Evolutionary conservation across 2,329 filamentous ascomycete species (phyloP), one percentile per base, ranked within the genome.

Genomic region (Drechslerella dactyloides): DNA sequence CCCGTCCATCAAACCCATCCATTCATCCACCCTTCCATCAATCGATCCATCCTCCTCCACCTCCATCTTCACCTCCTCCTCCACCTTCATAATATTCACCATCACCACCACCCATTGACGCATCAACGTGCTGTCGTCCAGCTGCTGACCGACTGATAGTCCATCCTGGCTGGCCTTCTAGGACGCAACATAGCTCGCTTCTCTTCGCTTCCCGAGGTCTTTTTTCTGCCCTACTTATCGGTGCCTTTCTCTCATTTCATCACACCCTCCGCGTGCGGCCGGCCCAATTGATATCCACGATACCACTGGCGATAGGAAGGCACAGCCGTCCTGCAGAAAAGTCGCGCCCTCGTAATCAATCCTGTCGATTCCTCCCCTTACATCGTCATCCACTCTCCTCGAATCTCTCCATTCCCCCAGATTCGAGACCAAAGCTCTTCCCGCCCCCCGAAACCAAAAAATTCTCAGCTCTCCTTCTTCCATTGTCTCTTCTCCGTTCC

Each of bases 251-350:
- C 61, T 59, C 48, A 19, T 63, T 51, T 19, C 33, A 59, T 70
- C 59, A 44, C 37, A 64, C 63, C 66, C 59, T 64, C 66, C 66
- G 66, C 50, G 58, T 63, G 58, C 66, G 66, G 59, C 59, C 66
- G 66, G 66, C 59, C 63, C 66, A 54, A 70, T 70, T 70, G 66
- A 70, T 70, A 70, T 59, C 48, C 27, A 48, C 57, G 65, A 69
- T 62, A 57, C 53, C 53, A 52, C 52, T 27, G 13, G 21, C 57
- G 58, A 62, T 52, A 52, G 21, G 48, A 62, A 58, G 35, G 46
- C 57, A n/a, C 61, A 61, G 7, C 33, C 37, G 15, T 35, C 37
- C n/a, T 42, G 23, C 8, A 52, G 30, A 61, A 53, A 69, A 59
- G 54, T 70, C 66, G 66, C 66, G 66, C 66, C 53, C 53, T 70